Percentiles rank a stretch among this genome's conserved stretches.
Evolutionary conservation across 306 rosid genomes (phyloP).

Genomic region (Trifolium dubium): DNA sequence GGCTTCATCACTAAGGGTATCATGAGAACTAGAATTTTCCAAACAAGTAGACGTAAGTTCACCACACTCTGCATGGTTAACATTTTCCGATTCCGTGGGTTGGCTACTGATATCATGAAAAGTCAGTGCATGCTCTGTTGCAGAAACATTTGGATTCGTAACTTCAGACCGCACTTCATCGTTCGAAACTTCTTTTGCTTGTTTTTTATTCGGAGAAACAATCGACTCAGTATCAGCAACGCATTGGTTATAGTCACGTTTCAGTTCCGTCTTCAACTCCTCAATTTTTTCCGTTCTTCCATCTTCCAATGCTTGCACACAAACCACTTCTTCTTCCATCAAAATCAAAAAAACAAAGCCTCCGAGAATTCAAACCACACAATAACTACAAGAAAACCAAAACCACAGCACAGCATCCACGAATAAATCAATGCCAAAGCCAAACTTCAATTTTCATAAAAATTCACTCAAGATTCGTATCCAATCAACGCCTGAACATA

Average conservation of each 20-base stretch:
- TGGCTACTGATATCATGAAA: constrained; percentile 88
- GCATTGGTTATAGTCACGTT: constrained; percentile 64
- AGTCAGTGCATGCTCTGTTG: constrained; percentile 58
- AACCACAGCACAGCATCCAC: constrained; percentile 59
- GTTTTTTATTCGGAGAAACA: constrained; percentile 66
- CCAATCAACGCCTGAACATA: constrained; percentile 29
- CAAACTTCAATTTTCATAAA: constrained; percentile 25
- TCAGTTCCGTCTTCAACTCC: constrained; percentile 57
- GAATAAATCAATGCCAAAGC: constrained; percentile 8
- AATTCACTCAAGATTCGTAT: constrained; percentile 29
- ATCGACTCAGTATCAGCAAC: constrained; percentile 52
- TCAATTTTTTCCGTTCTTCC: constrained; percentile 53
- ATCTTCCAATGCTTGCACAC: constrained; percentile 52
- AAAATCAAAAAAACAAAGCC: constrained; percentile 57
- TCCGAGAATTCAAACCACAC: constrained; percentile 34
- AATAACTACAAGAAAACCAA: constrained; percentile 40
- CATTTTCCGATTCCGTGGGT: constrained; percentile 49
- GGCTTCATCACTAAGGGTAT: constrained; percentile 59
- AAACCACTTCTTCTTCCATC: constrained; percentile 81
- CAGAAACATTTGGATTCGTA: constrained; percentile 67
- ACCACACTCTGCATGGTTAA: constrained; percentile 67
- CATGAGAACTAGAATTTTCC: constrained; percentile 70
- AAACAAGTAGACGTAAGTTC: constrained; percentile 72
- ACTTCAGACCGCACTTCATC: constrained; percentile 94
- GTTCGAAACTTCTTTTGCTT: constrained; percentile 71